Evolutionary conservation across 179 eudicot genomes (phyloP), one percentile per base, ranked within the genome.

Genomic region (Beta lomatogona): DNA sequence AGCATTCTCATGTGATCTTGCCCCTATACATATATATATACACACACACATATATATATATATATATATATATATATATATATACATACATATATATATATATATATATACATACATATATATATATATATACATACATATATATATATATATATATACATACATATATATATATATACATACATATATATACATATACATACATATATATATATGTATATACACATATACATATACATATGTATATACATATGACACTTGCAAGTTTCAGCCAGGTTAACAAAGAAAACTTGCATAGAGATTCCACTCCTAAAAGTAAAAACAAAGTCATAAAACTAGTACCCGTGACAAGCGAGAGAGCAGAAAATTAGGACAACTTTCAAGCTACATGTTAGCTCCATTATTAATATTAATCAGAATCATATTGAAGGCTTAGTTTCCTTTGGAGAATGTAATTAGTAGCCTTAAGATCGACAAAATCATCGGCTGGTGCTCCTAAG

Each of bases 391-490:
- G 63, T 58, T 58, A 57, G 63, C 50, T 61, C 12, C 25, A 22
- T n/a, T 55, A 54, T 25, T 25, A 25, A 25, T 45, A 45, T 52
- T 52, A 80, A 31, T 83, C 80, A 83, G 82, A 76, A 72, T 84
- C 86, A 65, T 76, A 60, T 59, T 77, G 71, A 48, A 84, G 71
- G 75, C 84, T 77, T 22, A 65, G 83, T 73, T 79, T 80, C 81
- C 80, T 84, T 36, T 81, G 83, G 31, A 84, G 86, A 63, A 84
- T 84, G 76, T 80, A 84, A 50, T 84, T 81, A 48, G 84, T 81
- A 9, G 86, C 86, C 55, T 84, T 84, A 18, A 84, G 72, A 28
- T 84, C 86, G 19, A 81, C 81, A 59, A 69, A 81, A 25, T 84
- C 86, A 72, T 84, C 86, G 28, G 81, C 83, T 18, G 84, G 78